Evolutionary conservation across 1,284 basidiomycete genomes (phyloP).

Genomic region (Melanopsichium pennsylvanicum): DNA sequence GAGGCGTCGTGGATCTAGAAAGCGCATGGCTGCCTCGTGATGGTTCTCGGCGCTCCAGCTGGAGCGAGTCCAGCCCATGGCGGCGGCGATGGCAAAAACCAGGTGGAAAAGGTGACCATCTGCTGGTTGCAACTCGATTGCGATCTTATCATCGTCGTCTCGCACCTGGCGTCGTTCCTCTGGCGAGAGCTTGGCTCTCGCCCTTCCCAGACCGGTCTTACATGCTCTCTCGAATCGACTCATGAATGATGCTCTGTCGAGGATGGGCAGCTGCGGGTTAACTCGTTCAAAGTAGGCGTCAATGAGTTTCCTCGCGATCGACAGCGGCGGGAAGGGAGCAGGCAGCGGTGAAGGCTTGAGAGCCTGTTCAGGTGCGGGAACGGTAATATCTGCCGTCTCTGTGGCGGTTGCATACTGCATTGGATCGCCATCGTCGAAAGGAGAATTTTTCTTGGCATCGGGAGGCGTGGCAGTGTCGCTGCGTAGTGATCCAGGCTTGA

Average conservation of each 20-base stretch:
- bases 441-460: conserved; percentile 40
- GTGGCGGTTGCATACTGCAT: conserved; percentile 49
- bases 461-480: conserved; percentile 32
- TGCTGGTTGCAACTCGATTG: conserved; percentile 42
- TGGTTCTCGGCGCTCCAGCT: conserved; percentile 46
- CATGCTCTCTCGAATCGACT: conserved; percentile 38
- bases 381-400: conserved; percentile 44
- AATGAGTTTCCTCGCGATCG: conserved; percentile 38
- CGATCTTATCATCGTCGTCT: conserved; percentile 28
- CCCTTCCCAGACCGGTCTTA: conserved; percentile 19
- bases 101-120: conserved; percentile 51
- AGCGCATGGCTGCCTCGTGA: conserved; percentile 50
- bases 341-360: conserved; percentile 38
- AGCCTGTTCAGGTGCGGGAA: conserved; percentile 41
- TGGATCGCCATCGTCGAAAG: conserved; percentile 41
- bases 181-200: conserved; percentile 17
- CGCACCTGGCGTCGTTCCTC: conserved; percentile 7
- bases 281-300: conserved; percentile 48
- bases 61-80: conserved; percentile 44
- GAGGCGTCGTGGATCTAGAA: conserved; percentile 32
- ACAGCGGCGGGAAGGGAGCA: conserved; percentile 43
- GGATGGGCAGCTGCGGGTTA: conserved; percentile 45
- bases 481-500: conserved; percentile 11
- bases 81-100: conserved; percentile 45
- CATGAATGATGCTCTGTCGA: conserved; percentile 38